phyloP scores from a whole-genome alignment of 164 flowering plant species.

The Echeveria elegans region DNA sequence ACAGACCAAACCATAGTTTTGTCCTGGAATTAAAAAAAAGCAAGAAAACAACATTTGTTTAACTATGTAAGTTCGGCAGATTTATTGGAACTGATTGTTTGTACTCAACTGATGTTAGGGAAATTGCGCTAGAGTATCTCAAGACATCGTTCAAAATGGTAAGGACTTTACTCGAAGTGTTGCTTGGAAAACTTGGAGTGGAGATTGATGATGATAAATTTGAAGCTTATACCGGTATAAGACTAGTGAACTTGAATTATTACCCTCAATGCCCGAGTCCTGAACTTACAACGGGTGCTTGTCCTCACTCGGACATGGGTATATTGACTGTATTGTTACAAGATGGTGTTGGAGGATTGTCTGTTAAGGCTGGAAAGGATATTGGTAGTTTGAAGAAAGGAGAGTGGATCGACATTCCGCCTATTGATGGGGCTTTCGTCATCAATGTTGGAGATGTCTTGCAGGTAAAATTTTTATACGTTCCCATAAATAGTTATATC shows the following conservation, averaged over 20 bases:
- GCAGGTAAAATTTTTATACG: constrained; percentile 16
- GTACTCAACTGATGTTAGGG: constrained; percentile 17
- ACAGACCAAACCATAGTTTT: no score
- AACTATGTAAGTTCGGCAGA: no score
- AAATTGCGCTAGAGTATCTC: no score
- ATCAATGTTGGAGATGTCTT: constrained; percentile 35
- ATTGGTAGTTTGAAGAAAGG: constrained; percentile 10
- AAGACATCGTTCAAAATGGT: constrained; percentile 21
- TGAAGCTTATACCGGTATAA: constrained; percentile 18
- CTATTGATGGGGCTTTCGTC: constrained; percentile 32
- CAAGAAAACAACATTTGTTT: no score
- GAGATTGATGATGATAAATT: constrained; percentile 20
- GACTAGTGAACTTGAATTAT: constrained; percentile 31
- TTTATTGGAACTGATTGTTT: no score
- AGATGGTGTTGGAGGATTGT: constrained; percentile 39
- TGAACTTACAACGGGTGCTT: constrained; percentile 33
- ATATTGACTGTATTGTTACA: no score
- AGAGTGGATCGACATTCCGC: constrained; percentile 39
- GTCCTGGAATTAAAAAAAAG: no score
- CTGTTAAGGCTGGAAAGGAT: constrained; percentile 25
- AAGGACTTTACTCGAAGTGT: constrained; percentile 16
- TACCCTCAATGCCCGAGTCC: constrained; percentile 42
- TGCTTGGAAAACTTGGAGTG: no score
- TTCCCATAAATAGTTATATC: no score
- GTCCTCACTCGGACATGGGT: constrained; percentile 38